Base-by-base conservation (phyloP, 2,329 filamentous ascomycete species). In the Didymella pomorum region DNA sequence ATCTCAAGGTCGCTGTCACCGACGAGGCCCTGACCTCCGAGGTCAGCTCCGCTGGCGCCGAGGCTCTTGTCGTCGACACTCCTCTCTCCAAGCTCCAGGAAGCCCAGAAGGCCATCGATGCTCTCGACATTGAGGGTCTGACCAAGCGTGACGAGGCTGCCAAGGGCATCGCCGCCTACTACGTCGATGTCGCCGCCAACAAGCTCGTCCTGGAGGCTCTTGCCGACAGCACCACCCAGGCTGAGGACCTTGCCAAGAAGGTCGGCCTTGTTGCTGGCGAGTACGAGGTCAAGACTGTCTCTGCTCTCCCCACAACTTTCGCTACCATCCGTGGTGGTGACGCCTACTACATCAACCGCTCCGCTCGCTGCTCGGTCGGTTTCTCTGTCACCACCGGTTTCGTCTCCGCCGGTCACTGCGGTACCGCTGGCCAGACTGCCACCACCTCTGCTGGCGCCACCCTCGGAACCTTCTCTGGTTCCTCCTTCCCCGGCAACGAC, bases 341-440 rank as follows among this genome's bases (percentile, higher is more conserved):
- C 52, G 74, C 77, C 61, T 79, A 79, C 74, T 58, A 60, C 62
- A 79, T 79, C 70, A 65, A 74, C 68, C 53, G 54, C 7, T 18
- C 18, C 48, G 61, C 57, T 47, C 71, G 77, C 3, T 79, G 77
- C 76, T 79, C 77, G 56, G 60, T 79, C 58, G 77, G 77, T 28
- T 79, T 79, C 71, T 68, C 76, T 2, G 77, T 79, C 61, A 79
- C 74, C 25, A 75, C 72, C 28, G 77, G 77, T 20, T 79, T 79
- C 67, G 77, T 79, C 29, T 72, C 76, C 23, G 77, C 77, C 21
- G 77, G 77, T 49, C 77, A 79, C 74, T 79, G 77, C 54, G 77
- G 77, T 39, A 65, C 26, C 55, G n/a, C 53, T 2, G 77, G 77
- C 45, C 33, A 29, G 23, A 60, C 69, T 54, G 74, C 72, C 57